phyloP scores from a whole-genome alignment of 1,284 basidiomycete genomes.

The Afroboletus lepidellus region DNA sequence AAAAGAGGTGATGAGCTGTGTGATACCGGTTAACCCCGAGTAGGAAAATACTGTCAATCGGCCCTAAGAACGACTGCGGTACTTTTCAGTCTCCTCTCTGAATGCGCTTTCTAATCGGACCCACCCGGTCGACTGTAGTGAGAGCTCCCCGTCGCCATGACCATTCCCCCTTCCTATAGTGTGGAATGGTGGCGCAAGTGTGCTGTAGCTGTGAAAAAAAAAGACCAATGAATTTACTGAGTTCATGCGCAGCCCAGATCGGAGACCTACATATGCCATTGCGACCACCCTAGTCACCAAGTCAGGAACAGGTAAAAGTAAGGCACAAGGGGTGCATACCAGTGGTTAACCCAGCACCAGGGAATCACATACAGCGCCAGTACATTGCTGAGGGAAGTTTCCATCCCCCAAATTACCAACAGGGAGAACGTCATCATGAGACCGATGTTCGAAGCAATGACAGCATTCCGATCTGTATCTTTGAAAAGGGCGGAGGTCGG shows the following conservation, averaged over 20 bases:
- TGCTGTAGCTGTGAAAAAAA: background rate
- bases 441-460: background rate
- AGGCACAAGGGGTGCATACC: background rate
- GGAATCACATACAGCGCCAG: constrained; percentile 1
- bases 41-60: background rate
- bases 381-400: background rate
- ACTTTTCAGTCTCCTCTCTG: background rate
- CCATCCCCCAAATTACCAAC: constrained; percentile 1
- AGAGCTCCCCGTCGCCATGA: constrained; percentile 2
- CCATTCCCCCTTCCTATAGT: constrained; percentile 3
- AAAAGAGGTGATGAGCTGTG: constrained; percentile 2
- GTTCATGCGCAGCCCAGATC: background rate
- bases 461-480: background rate
- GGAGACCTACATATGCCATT: constrained; percentile 1
- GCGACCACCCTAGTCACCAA: background rate
- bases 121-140: background rate
- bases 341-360: constrained; percentile 3
- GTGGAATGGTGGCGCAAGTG: constrained; percentile 1
- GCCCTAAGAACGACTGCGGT: background rate
- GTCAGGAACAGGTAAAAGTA: background rate
- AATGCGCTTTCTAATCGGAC: background rate
- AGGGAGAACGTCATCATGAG: background rate
- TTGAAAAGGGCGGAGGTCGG: constrained; percentile 3
- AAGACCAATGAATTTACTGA: background rate
- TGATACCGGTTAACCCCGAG: constrained; percentile 1